Conservation (phyloP, 2,329 filamentous ascomycete genomes). For the Allantophomopsis lycopodina region DNA sequence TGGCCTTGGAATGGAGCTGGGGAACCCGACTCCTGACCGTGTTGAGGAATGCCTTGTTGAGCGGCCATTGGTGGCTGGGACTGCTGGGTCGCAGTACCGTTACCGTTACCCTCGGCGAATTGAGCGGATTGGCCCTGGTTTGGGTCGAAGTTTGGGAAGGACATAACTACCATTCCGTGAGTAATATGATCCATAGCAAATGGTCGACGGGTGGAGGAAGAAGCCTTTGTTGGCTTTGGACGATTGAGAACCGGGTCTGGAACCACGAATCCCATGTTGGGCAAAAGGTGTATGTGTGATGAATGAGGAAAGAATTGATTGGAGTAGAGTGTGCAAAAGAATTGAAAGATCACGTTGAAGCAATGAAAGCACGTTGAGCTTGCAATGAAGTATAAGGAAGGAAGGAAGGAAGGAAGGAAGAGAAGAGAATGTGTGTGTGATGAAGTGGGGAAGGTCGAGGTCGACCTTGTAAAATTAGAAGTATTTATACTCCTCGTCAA, state of each 20-base stretch:
- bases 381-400: too few relatives aligned
- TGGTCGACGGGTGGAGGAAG: background rate
- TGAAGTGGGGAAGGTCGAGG: too few relatives aligned
- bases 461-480: too few relatives aligned
- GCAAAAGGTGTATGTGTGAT: background rate
- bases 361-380: too few relatives aligned
- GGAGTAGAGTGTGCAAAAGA: too few relatives aligned
- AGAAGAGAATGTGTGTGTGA: too few relatives aligned
- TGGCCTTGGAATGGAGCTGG: conserved; percentile 32
- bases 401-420: too few relatives aligned
- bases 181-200: conserved; percentile 5
- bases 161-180: conserved; percentile 31
- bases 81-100: conserved; percentile 5
- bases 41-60: conserved; percentile 34
- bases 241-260: background rate
- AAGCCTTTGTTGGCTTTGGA: background rate
- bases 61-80: conserved; percentile 9
- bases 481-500: too few relatives aligned
- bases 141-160: conserved; percentile 51
- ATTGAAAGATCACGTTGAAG: too few relatives aligned
- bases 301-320: background rate
- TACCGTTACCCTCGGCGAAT: conserved; percentile 33
- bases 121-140: conserved; percentile 36
- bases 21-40: conserved; percentile 48
- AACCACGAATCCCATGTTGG: background rate